A percentile compares a stretch with the other conserved stretches of the same genome.
phyloP scores from a whole-genome alignment of 106 monocot genomes.

The Vanilla planifolia region DNA sequence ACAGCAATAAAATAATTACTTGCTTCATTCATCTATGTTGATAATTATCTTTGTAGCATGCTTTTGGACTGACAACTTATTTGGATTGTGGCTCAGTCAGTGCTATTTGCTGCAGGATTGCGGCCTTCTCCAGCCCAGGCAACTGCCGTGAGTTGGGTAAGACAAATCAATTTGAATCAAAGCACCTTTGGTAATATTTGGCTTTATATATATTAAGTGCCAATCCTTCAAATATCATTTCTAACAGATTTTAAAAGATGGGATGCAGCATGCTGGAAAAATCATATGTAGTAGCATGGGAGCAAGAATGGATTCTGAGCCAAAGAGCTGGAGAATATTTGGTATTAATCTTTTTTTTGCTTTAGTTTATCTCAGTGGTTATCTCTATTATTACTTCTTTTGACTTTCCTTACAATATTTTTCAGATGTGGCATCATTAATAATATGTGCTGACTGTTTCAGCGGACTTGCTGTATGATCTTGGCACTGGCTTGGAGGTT shows the following conservation, averaged over 20 bases:
- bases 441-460: conserved; percentile 17
- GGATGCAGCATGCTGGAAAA: conserved; percentile 99
- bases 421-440: conserved; percentile 8
- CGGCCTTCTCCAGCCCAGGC: conserved; percentile 94
- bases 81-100: conserved; percentile 63
- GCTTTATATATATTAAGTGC: neutral
- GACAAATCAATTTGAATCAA: conserved; percentile 3
- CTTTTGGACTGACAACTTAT: conserved; percentile 24
- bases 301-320: conserved; percentile 97
- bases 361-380: neutral
- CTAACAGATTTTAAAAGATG: conserved; percentile 83
- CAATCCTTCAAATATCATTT: conserved; percentile 12
- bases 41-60: conserved; percentile 10
- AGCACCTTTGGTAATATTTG: no score
- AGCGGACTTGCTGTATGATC: conserved; percentile 94
- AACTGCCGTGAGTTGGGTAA: conserved; percentile 97
- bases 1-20: neutral
- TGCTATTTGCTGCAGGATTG: conserved; percentile 98
- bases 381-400: conserved; percentile 5
- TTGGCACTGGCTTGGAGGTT: conserved; percentile 90
- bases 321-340: conserved; percentile 97
- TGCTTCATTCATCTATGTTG: conserved; percentile 1
- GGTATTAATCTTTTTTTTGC: conserved; percentile 26
- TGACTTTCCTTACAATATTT: neutral
- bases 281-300: conserved; percentile 95